Percentiles rank a stretch among this genome's conserved stretches.
These are phyloP conservation scores for Diaporthe citriasiana DNA, from an alignment of 2,329 filamentous ascomycete genomes.

Conservation along the genomic window DNA sequence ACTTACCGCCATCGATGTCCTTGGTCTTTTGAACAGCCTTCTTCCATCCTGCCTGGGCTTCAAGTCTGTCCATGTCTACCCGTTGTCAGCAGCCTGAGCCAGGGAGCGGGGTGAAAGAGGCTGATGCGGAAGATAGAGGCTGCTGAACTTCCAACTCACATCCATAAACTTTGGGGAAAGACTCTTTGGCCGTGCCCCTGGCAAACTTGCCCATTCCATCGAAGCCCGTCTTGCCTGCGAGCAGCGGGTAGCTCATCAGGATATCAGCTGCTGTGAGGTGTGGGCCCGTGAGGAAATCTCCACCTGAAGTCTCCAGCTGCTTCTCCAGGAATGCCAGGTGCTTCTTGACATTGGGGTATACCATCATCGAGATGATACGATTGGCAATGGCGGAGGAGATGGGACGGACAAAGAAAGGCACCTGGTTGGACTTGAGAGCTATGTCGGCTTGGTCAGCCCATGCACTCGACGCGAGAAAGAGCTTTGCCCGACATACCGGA, in stretches of 20 bases:
- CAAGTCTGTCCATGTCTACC: constrained; percentile 52
- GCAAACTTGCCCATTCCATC: constrained; percentile 57
- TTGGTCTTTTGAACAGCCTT: constrained; percentile 63
- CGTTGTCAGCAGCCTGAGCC: background rate
- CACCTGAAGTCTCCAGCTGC: constrained; percentile 61
- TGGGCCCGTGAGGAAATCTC: constrained; percentile 64
- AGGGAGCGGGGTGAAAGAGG: background rate
- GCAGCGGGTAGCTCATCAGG: constrained; percentile 66
- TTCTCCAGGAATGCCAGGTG: constrained; percentile 66
- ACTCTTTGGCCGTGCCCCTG: constrained; percentile 46
- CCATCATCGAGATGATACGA: constrained; percentile 56
- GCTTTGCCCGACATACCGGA: constrained; percentile 54
- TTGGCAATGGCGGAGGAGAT: constrained; percentile 63
- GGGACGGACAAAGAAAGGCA: constrained; percentile 69
- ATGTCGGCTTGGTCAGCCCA: background rate
- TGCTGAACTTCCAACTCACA: constrained; percentile 54
- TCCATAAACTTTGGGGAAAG: constrained; percentile 60
- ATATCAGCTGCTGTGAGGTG: constrained; percentile 67
- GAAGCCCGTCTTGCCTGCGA: constrained; percentile 58
- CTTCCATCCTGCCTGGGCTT: constrained; percentile 63
- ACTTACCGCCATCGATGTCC: constrained; percentile 60
- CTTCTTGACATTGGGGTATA: constrained; percentile 63
- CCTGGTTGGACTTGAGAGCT: constrained; percentile 60
- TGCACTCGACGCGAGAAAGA: background rate
- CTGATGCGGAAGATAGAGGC: background rate